phyloP scores from a whole-genome alignment of 306 rosid species.

The Elaeagnus macrophylla region DNA sequence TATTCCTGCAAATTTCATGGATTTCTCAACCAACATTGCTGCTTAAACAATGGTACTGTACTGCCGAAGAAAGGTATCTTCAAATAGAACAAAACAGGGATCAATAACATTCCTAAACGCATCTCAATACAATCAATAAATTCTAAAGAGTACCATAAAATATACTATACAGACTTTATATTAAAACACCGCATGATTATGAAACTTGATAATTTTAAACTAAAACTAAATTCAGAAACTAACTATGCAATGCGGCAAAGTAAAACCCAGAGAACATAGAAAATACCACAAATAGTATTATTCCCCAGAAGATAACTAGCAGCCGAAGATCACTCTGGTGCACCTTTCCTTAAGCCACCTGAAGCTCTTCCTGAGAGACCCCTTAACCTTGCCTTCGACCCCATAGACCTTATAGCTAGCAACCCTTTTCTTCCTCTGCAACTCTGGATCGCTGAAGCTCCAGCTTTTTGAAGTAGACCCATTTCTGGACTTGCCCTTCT shows the following conservation, averaged over 20 bases:
- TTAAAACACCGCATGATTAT: background rate
- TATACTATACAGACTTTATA: background rate
- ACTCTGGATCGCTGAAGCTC: conserved; percentile 78
- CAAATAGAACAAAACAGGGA: background rate
- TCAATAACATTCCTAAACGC: background rate
- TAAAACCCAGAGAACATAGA: background rate
- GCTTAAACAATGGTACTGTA: no score
- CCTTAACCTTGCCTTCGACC: conserved; percentile 85
- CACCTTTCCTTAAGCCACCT: conserved; percentile 81
- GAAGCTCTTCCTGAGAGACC: conserved; percentile 69
- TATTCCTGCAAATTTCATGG: no score
- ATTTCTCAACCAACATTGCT: no score
- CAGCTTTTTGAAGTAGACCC: conserved; percentile 52
- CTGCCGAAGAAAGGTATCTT: background rate
- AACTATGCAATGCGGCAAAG: conserved; percentile 4
- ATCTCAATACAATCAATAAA: background rate
- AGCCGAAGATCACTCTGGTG: conserved; percentile 58
- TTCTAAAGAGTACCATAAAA: background rate
- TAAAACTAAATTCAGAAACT: background rate
- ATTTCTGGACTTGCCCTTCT: conserved; percentile 70
- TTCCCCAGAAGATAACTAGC: conserved; percentile 27
- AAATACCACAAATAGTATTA: background rate
- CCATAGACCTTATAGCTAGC: conserved; percentile 86
- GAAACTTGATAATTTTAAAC: background rate
- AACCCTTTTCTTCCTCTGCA: conserved; percentile 87